These are phyloP conservation scores for Mucor sp. DNA, from an alignment of 371 early-diverging fungal genomes.

Conservation along the genomic window DNA sequence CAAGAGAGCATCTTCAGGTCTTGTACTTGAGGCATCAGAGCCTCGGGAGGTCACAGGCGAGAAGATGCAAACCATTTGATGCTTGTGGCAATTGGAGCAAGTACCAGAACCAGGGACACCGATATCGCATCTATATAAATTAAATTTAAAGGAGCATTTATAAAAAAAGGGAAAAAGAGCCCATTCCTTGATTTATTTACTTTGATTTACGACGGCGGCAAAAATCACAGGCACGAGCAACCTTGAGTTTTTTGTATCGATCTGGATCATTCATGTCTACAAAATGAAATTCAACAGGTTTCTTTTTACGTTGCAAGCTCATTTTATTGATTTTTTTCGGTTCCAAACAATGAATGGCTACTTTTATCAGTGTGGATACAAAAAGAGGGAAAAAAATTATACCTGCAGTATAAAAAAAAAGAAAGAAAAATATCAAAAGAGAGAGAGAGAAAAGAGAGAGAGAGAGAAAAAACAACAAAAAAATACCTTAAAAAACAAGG, in stretches of 20 bases:
- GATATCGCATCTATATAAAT: slow-evolving; percentile 34
- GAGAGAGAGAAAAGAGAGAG: slow-evolving; percentile 7
- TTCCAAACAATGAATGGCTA: background rate
- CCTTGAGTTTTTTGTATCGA: slow-evolving; percentile 46
- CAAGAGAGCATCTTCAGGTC: slow-evolving; percentile 2
- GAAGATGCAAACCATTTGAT: slow-evolving; percentile 27
- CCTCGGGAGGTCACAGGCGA: slow-evolving; percentile 21
- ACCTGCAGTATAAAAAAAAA: background rate
- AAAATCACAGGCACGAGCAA: slow-evolving; percentile 43
- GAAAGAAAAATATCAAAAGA: slow-evolving; percentile 10
- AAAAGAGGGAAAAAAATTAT: background rate
- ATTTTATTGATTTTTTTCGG: slow-evolving; percentile 10
- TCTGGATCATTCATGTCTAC: slow-evolving; percentile 48
- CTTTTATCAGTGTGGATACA: background rate
- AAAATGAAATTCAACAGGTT: slow-evolving; percentile 38
- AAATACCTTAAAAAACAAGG: slow-evolving; percentile 14
- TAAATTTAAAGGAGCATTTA: slow-evolving; percentile 1
- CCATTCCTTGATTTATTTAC: slow-evolving; percentile 23
- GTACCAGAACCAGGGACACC: slow-evolving; percentile 42
- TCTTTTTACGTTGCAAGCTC: slow-evolving; percentile 27
- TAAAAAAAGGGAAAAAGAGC: background rate
- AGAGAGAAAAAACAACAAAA: background rate
- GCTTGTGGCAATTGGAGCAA: slow-evolving; percentile 40
- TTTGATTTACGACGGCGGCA: slow-evolving; percentile 51
- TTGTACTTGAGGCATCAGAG: slow-evolving; percentile 5